Evolutionary conservation across 768 basidiomycete genomes (phyloP).

Genomic region (Calocybe cyanea): DNA sequence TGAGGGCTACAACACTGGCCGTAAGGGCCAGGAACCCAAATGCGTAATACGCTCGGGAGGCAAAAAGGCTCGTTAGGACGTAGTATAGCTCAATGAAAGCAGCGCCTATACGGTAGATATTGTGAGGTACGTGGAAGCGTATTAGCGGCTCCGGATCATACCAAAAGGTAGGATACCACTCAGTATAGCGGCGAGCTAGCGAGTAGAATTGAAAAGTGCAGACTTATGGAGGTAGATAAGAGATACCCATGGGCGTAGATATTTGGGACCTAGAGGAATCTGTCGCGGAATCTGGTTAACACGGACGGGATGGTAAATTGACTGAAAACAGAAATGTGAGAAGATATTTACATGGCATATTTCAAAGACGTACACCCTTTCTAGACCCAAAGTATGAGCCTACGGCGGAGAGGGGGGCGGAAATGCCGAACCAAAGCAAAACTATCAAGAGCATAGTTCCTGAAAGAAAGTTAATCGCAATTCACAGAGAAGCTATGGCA

Average conservation of each 20-base stretch:
- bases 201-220: constrained; percentile 2
- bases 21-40: constrained; percentile 94
- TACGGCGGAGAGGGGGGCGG: constrained; percentile 81
- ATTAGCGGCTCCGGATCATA: constrained; percentile 26
- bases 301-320: constrained; percentile 75
- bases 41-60: constrained; percentile 90
- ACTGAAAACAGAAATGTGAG: constrained; percentile 37
- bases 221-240: not conserved
- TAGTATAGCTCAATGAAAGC: constrained; percentile 96
- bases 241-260: constrained; percentile 76
- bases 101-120: constrained; percentile 60
- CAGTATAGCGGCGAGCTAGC: constrained; percentile 67
- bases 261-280: constrained; percentile 84
- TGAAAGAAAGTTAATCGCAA: constrained; percentile 20
- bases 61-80: constrained; percentile 86
- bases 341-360: not conserved
- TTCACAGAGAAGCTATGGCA: not conserved
- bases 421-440: constrained; percentile 90
- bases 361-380: constrained; percentile 63
- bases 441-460: constrained; percentile 84
- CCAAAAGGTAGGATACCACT: constrained; percentile 92
- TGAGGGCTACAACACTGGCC: constrained; percentile 75
- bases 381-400: constrained; percentile 85
- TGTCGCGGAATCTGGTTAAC: constrained; percentile 96
- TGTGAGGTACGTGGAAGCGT: constrained; percentile 7